Evolutionary conservation across 768 basidiomycete genomes (phyloP).

Genomic region (Naematelia encephala): DNA sequence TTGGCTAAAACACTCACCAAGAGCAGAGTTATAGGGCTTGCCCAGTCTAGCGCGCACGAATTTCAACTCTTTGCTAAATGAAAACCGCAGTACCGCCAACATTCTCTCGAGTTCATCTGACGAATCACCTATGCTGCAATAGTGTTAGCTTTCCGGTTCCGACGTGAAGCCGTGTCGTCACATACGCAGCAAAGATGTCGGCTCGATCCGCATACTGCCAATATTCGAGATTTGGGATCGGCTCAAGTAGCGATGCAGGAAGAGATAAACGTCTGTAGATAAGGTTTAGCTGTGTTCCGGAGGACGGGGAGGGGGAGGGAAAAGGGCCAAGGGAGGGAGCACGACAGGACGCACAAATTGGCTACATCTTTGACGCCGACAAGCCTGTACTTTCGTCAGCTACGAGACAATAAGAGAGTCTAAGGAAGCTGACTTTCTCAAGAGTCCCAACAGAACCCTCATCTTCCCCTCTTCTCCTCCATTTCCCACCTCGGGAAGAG

Average conservation of each 20-base stretch:
- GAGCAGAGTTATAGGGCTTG: constrained; percentile 64
- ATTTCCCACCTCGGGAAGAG: constrained; percentile 44
- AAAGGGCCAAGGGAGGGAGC: background rate
- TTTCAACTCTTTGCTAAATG: constrained; percentile 91
- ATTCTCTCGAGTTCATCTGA: constrained; percentile 90
- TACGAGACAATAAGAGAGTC: background rate
- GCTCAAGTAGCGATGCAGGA: constrained; percentile 88
- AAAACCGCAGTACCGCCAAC: constrained; percentile 82
- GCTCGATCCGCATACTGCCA: constrained; percentile 91
- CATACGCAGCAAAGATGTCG: constrained; percentile 86
- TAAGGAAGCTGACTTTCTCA: constrained; percentile 65
- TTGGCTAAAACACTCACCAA: constrained; percentile 26
- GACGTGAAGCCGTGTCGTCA: constrained; percentile 22
- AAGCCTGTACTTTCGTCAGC: constrained; percentile 22
- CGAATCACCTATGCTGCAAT: constrained; percentile 78
- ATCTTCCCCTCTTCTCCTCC: constrained; percentile 79
- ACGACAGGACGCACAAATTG: constrained; percentile 64
- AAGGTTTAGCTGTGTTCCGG: background rate
- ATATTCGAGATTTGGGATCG: constrained; percentile 92
- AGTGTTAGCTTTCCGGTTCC: background rate
- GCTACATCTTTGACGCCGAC: constrained; percentile 94
- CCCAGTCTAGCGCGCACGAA: constrained; percentile 86
- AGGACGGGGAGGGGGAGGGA: background rate
- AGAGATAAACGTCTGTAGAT: constrained; percentile 75
- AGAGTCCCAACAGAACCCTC: constrained; percentile 86